Percentiles rank a stretch among this genome's conserved stretches.
Conservation (phyloP, 2,329 filamentous ascomycete species). For the Fusarium sterilihyphosum region DNA sequence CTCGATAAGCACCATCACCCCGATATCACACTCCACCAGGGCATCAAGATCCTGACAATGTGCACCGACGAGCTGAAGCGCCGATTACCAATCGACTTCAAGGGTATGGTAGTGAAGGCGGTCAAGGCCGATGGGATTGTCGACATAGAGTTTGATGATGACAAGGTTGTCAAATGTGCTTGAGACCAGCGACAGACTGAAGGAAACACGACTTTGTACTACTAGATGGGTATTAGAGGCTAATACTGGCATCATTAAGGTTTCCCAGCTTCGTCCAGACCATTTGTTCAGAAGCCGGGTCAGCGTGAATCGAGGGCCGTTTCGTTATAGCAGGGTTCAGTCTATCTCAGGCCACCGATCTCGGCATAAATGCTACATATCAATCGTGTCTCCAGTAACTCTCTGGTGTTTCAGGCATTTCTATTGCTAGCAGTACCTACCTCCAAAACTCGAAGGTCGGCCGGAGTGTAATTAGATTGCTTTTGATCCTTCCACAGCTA, state of each 20-base stretch:
- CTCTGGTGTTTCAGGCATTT: background rate
- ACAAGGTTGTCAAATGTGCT: constrained; percentile 73
- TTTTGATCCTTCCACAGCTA: background rate
- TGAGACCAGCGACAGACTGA: constrained; percentile 48
- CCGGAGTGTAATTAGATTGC: background rate
- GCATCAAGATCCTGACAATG: constrained; percentile 91
- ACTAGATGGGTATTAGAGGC: constrained; percentile 45
- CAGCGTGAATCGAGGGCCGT: background rate
- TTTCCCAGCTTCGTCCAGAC: constrained; percentile 16
- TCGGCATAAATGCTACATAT: background rate
- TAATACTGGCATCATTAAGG: constrained; percentile 40
- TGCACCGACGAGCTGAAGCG: constrained; percentile 98
- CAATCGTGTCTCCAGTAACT: background rate
- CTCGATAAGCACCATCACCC: constrained; percentile 99
- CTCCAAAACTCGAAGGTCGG: background rate
- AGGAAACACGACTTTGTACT: constrained; percentile 49
- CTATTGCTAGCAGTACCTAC: background rate
- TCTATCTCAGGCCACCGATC: background rate
- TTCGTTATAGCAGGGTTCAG: background rate
- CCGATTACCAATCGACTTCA: constrained; percentile 97
- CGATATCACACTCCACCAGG: constrained; percentile 87
- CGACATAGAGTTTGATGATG: constrained; percentile 87
- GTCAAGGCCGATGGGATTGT: constrained; percentile 93
- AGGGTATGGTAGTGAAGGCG: constrained; percentile 93
- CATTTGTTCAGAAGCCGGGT: background rate